A percentile compares a stretch with the other conserved stretches of the same genome.
phyloP scores from a whole-genome alignment of 768 basidiomycete genomes.

The Pisolithus sp. region DNA sequence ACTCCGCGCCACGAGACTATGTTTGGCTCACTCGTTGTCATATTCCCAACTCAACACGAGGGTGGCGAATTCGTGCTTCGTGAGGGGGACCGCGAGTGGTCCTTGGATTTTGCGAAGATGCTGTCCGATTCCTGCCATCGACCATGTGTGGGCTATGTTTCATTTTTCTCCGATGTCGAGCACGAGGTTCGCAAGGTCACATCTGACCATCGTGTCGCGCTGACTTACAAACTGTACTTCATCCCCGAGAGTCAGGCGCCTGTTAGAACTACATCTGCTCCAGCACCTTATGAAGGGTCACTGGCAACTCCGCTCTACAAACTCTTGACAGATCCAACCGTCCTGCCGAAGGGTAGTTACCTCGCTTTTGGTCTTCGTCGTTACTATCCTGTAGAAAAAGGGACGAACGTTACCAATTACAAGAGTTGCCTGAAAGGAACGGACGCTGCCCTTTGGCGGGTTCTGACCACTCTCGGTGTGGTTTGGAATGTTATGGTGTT shows the following conservation, averaged over 20 bases:
- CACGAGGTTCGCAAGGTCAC: conserved; percentile 37
- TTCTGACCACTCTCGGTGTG: too few relatives aligned
- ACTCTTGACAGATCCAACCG: too few relatives aligned
- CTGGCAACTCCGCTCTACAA: too few relatives aligned
- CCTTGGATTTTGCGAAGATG: conserved; percentile 9
- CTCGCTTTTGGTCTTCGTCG: too few relatives aligned
- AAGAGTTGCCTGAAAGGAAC: too few relatives aligned
- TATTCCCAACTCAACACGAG: conserved; percentile 40
- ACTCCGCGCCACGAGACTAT: conserved; percentile 38
- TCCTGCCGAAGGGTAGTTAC: too few relatives aligned
- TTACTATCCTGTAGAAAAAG: too few relatives aligned
- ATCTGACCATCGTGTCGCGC: conserved; percentile 36
- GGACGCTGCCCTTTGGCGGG: too few relatives aligned
- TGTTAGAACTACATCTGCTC: neutral
- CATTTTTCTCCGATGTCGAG: conserved; percentile 39
- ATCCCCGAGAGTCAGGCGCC: neutral
- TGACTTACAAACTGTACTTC: conserved; percentile 37
- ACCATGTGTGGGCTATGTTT: conserved; percentile 29
- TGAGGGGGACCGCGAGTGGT: too few relatives aligned
- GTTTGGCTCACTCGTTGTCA: conserved; percentile 48
- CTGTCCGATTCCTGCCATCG: conserved; percentile 3
- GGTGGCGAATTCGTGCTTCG: conserved; percentile 22
- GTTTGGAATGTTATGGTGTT: too few relatives aligned
- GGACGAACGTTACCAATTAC: too few relatives aligned
- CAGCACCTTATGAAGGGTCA: neutral